Base-by-base conservation (phyloP, 1,284 basidiomycete species). In the Stygiomarasmius scandens region DNA sequence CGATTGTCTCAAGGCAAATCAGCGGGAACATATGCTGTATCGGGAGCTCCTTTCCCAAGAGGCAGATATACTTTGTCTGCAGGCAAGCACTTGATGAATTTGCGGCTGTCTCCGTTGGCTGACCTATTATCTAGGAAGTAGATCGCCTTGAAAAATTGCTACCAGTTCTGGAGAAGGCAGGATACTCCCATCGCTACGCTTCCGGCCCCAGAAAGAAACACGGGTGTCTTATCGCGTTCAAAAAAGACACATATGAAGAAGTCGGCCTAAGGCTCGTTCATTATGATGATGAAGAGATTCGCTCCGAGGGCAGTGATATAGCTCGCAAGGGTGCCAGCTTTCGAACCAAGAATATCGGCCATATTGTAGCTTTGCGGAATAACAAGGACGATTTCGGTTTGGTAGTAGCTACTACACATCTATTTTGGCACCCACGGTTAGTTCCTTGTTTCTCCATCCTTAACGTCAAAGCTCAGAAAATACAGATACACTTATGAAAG, bases 351-450 rank as follows among this genome's bases (percentile, higher is more conserved):
- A 98, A 97, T 68, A 89, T 97, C 54, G 92, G 83, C 0, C 81
- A 87, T 47, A 72, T 96, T 19, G 82, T 92, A 20, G 88, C 87
- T 2, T 74, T 98, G 48, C 74, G 79, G 63, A 75, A 75, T 51
- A 68, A 71, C 4, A 70, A 74, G 4, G 61, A 72, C 36, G 66
- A 71, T 11, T 67, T 71, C 25, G 87, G 90, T 16, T 69, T 92
- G 41, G 74, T 96, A 46, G 75, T 95, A 4, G 93, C 85, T 1
- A 96, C 95, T 0, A 94, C 93, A 0, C 94, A 90, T 76, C 79
- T 90, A 5, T 98, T 98, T 73, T 98, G 96, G 96, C 95, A 97
- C 72, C 95, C 95, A 6, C 86, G 81, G 89, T 92, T 69, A 63
- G 81, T 55, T 43, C 23, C 47, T 11, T 43, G 14, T 36, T 41